A percentile compares a stretch with the other conserved stretches of the same genome.
phyloP scores from a whole-genome alignment of 768 basidiomycete species.

The Lactifluus hygrophoroides region DNA sequence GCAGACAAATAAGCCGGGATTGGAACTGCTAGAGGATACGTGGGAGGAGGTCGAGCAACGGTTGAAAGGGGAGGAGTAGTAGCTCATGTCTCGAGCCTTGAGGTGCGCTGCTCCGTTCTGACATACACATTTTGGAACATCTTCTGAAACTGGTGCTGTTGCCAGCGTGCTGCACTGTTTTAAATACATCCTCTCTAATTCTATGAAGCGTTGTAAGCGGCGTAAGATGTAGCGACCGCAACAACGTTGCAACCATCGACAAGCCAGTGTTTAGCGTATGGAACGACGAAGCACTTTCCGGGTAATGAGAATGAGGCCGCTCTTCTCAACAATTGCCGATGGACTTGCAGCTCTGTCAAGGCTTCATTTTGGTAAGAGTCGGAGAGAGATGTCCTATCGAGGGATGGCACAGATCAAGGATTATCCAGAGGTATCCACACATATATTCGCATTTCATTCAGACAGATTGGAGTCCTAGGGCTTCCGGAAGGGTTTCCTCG shows the following conservation, averaged over 20 bases:
- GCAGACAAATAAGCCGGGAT: constrained; percentile 8
- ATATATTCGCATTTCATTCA: neutral
- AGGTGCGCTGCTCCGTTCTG: neutral
- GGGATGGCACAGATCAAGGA: neutral
- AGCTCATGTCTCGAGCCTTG: neutral
- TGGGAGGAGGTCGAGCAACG: constrained; percentile 17
- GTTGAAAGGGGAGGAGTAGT: constrained; percentile 10
- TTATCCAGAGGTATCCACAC: neutral
- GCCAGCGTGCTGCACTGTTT: neutral
- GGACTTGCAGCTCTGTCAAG: no score
- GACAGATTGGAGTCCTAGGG: constrained; percentile 25
- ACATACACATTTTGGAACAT: neutral
- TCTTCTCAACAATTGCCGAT: no score
- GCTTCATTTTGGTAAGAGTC: no score
- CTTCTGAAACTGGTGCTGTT: neutral
- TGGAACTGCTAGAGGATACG: constrained; percentile 18
- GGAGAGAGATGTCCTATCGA: no score
- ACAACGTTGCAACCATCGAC: neutral
- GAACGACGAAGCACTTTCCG: no score
- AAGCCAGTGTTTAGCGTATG: no score
- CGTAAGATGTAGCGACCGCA: neutral
- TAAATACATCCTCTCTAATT: neutral
- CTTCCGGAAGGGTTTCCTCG: constrained; percentile 37
- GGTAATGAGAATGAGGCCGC: no score
- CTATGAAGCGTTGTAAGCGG: neutral